phyloP scores from a whole-genome alignment of 1,284 basidiomycete genomes.

The Tilletia horrida region DNA sequence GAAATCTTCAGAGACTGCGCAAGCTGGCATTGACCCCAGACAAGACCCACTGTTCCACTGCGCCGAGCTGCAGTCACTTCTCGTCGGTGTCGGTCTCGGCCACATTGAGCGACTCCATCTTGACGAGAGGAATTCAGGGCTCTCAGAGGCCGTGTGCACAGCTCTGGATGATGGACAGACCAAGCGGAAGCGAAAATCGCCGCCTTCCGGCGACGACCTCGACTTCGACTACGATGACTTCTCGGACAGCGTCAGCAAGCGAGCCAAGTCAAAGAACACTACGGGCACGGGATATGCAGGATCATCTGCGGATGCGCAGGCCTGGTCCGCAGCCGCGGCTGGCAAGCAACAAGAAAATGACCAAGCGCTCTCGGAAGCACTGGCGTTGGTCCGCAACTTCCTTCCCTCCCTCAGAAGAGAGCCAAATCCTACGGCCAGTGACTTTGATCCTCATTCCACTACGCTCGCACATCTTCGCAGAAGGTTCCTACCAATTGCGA shows the following conservation, averaged over 20 bases:
- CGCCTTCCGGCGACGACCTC: background rate
- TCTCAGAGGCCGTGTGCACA: background rate
- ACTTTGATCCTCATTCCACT: conserved; percentile 19
- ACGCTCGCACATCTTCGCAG: conserved; percentile 78
- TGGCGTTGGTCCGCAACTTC: background rate
- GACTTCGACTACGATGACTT: background rate
- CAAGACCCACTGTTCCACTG: conserved; percentile 21
- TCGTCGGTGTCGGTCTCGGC: conserved; percentile 25
- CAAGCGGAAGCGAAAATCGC: background rate
- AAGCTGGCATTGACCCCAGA: background rate
- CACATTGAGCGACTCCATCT: conserved; percentile 22
- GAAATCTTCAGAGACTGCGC: background rate
- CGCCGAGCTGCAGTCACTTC: conserved; percentile 17
- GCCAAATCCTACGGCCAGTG: background rate
- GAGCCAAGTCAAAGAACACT: background rate
- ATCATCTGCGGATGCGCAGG: background rate
- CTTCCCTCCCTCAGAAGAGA: conserved; percentile 11
- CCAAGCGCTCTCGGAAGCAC: background rate
- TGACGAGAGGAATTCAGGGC: conserved; percentile 4
- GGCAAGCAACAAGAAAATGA: conserved; percentile 19
- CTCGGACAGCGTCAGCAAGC: background rate
- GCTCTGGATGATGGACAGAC: background rate
- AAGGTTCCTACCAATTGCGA: conserved; percentile 79
- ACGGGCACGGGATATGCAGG: conserved; percentile 11
- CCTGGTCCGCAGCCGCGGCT: conserved; percentile 13